Conservation (phyloP, 1,284 basidiomycete species). For the Termitomyces sp. region DNA sequence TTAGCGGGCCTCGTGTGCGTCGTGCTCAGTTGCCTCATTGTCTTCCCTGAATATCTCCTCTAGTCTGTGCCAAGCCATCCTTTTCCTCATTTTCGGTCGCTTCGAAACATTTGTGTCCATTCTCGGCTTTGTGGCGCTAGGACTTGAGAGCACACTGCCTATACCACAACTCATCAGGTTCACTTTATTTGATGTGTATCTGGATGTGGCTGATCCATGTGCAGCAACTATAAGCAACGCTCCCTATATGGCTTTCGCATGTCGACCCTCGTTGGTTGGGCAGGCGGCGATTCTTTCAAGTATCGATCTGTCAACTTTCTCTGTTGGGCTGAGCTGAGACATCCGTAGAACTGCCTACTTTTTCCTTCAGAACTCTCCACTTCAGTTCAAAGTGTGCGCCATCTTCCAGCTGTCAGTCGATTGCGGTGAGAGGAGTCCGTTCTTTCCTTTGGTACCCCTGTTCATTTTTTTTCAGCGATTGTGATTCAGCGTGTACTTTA, state of each 20-base stretch:
- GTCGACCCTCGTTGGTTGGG: slow-evolving; percentile 79
- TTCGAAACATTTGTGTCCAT: slow-evolving; percentile 58
- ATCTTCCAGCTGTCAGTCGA: slow-evolving; percentile 79
- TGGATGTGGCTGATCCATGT: slow-evolving; percentile 13
- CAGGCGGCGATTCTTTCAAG: slow-evolving; percentile 81
- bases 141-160: slow-evolving; percentile 78
- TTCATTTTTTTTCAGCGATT: slow-evolving; percentile 45
- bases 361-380: slow-evolving; percentile 61
- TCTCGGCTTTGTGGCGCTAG: slow-evolving; percentile 75
- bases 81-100: slow-evolving; percentile 71
- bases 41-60: slow-evolving; percentile 14
- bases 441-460: slow-evolving; percentile 6
- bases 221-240: slow-evolving; percentile 68
- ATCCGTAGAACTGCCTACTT: slow-evolving; percentile 67
- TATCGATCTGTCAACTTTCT: slow-evolving; percentile 28
- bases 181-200: slow-evolving; percentile 16
- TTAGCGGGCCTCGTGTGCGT: slow-evolving; percentile 72
- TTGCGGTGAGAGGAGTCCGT: slow-evolving; percentile 48
- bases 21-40: slow-evolving; percentile 10
- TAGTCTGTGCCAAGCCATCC: slow-evolving; percentile 66
- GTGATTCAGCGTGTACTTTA: slow-evolving; percentile 66
- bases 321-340: slow-evolving; percentile 6
- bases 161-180: slow-evolving; percentile 76
- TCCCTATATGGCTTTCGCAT: slow-evolving; percentile 81
- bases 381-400: slow-evolving; percentile 78